Base-by-base conservation (phyloP, 768 basidiomycete species). In the Gautieria morchelliformis region DNA sequence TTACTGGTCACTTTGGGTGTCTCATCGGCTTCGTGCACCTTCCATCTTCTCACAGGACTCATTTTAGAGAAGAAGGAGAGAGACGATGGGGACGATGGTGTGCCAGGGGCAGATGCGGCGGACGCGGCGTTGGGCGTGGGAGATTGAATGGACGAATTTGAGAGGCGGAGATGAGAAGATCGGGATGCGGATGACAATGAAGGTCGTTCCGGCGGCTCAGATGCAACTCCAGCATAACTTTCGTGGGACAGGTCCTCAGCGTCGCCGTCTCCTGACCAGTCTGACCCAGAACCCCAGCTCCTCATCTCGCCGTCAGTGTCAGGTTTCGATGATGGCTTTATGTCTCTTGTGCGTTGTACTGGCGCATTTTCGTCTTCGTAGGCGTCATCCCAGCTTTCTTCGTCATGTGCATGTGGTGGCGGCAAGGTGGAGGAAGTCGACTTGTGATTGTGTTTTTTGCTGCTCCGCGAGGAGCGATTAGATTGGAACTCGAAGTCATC, bases 401-500 rank as follows among this genome's bases (percentile, higher is more conserved):
- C 27, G 1, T 32, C 40, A 22, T 33, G 12, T 5, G 52, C 4
- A 17, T 12, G 33, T 12, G 52, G 42, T 44, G 42, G 42, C 20
- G n/a, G 42, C 11, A 14, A 14, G 4, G 11, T 44, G 11, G n/a
- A 7, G n/a, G 42, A 19, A 7, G 48, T 27, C 48, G 35, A n/a
- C 37, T 19, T 52, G 7, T 35, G 30, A 5, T 35, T 15, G 33
- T 52, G 5, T 19, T 5, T 40, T 17, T 35, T 30, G 24, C 35
- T 40, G 37, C 15, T 24, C 45, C 19, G 24, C 10, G 45, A 19
- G 8, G 45, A 19, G n/a, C 10, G 19, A n/a, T 27, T n/a, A 20
- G 41, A 71, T 52, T 71, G 65, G 66, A 86, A 86, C 65, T 85
- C 83, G 63, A 87, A 88, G 66, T 88, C 86, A 61, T 87, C 85